Evolutionary conservation across 257 asterid species (phyloP), one percentile per base, ranked within the genome.

Genomic region (Ilex asprella): DNA sequence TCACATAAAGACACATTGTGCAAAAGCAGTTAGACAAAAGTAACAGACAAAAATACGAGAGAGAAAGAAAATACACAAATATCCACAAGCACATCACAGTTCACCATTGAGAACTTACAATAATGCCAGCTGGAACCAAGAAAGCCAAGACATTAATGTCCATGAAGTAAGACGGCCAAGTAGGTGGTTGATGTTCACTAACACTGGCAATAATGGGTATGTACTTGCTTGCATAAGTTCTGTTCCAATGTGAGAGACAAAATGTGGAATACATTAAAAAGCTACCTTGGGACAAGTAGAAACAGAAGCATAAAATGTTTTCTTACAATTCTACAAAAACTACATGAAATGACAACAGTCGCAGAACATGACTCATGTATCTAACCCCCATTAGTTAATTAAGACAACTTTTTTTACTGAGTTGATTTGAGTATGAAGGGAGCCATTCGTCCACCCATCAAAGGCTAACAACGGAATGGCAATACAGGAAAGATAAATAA

Each of bases 111-210:
- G 65, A 73, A 81, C 97, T 89, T 81, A 93, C 97, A 75, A 89
- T 52, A 56, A 93, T 93, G 72, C 99, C 99, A 67, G 99, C 97
- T 12, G 99, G 99, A 64, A 93, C 97, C 83, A 93, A 77, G 78
- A 93, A 89, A 39, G 99, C 99, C 81, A 93, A 77, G 43, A 93
- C 96, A 73, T 93, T 93, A 44, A 93, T 82, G 76, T 93, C 97
- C 99, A 93, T 93, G 61, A 93, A 89, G 84, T 93, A 93, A 63
- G 99, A 89, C 27, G 99, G 99, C 99, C 99, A 93, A 50, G 99
- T 90, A 59, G 99, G 99, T 0, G 97, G 99, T 62, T 93, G 99
- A 67, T 93, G 97, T 76, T 89, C 99, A 67, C 99, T 93, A 68
- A 93, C 99, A 65, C 99, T 93, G 47, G 99, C 99, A 66, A 93